Conservation (phyloP, 208 protist species). For the Acanthamoeba polyphaga region DNA sequence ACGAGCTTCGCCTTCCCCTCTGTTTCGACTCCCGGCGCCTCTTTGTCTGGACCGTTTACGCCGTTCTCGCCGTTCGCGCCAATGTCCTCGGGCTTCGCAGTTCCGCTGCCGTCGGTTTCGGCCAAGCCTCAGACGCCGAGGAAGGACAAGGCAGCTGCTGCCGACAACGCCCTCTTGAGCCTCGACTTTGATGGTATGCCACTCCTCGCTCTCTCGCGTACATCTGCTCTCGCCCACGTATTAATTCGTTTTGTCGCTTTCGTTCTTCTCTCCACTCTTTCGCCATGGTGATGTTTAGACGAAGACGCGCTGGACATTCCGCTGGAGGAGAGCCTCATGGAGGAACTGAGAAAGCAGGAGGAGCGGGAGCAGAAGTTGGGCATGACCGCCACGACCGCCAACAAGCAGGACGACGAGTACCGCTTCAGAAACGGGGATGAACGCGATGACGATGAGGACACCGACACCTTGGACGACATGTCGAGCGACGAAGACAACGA, state of each 20-base stretch:
- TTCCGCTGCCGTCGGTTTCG: neutral
- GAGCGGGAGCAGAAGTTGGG: neutral
- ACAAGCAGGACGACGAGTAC: neutral
- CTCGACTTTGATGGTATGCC: neutral
- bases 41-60: neutral
- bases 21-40: neutral
- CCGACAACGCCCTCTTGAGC: neutral
- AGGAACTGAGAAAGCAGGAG: constrained; percentile 57
- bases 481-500: neutral
- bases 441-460: neutral
- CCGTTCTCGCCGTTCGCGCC: constrained; percentile 17
- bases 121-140: neutral
- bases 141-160: neutral
- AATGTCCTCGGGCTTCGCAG: neutral
- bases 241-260: neutral
- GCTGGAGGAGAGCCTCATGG: constrained; percentile 49
- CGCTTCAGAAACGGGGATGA: neutral
- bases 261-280: neutral
- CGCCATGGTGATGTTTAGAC: neutral
- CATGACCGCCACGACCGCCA: neutral
- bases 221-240: neutral
- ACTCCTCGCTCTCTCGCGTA: neutral
- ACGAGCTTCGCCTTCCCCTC: neutral
- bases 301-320: constrained; percentile 48
- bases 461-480: neutral